Conservation (phyloP, 2,329 filamentous ascomycete species). For the Rhynchosporium agropyri region DNA sequence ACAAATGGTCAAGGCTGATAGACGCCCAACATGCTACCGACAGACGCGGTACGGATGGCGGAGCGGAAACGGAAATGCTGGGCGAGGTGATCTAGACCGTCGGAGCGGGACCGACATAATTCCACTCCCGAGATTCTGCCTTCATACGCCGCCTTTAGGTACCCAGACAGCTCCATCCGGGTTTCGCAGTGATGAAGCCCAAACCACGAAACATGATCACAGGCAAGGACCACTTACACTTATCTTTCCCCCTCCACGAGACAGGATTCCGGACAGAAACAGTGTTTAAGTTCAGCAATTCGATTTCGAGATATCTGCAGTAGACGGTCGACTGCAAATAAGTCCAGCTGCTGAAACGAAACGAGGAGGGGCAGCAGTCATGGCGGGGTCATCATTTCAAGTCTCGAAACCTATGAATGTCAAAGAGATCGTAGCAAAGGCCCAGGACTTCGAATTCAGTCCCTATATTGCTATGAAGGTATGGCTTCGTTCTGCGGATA, state of each 20-base stretch:
- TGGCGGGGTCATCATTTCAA: slow-evolving; percentile 38
- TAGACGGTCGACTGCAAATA: not conserved
- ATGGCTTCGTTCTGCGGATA: slow-evolving; percentile 81
- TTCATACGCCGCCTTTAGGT: not conserved
- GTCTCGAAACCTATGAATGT: slow-evolving; percentile 63
- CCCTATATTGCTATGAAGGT: slow-evolving; percentile 73
- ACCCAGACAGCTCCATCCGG: not conserved
- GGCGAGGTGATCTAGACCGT: not conserved
- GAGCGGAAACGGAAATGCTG: not conserved
- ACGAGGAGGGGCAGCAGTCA: slow-evolving; percentile 26
- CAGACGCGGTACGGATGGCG: not conserved
- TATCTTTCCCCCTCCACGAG: not conserved
- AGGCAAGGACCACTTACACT: not conserved
- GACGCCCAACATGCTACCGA: not conserved
- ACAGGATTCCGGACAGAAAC: not conserved
- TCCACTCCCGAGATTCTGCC: slow-evolving; percentile 1
- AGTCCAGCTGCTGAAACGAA: not conserved
- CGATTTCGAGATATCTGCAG: not conserved
- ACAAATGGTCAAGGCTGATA: not conserved
- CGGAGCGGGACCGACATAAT: not conserved
- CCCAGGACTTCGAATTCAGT: slow-evolving; percentile 81
- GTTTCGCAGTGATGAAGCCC: slow-evolving; percentile 1
- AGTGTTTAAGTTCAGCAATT: not conserved
- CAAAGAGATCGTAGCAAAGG: slow-evolving; percentile 75
- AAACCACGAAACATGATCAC: not conserved